A percentile compares a stretch with the other conserved stretches of the same genome.
Conservation (phyloP, 306 rosid genomes). For the Acmispon strigosus region DNA sequence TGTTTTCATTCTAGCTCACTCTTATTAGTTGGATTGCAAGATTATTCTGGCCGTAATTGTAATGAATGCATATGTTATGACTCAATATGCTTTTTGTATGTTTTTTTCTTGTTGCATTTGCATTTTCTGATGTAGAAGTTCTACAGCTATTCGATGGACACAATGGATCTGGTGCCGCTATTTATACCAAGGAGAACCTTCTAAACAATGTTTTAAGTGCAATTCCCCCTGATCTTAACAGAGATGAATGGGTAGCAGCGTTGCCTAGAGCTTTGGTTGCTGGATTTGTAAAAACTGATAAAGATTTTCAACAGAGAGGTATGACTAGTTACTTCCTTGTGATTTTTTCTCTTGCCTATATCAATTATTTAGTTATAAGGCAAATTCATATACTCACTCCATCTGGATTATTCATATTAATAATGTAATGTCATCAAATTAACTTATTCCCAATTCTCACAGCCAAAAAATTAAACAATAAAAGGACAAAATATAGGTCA, state of each 20-base stretch:
- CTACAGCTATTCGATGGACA: constrained; percentile 97
- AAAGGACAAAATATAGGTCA: neutral
- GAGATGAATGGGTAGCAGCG: constrained; percentile 95
- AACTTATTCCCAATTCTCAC: neutral
- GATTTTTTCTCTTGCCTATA: neutral
- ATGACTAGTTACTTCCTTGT: constrained; percentile 11
- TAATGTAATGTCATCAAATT: neutral
- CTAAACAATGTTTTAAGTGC: constrained; percentile 71
- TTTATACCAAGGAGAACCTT: constrained; percentile 89
- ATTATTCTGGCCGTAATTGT: neutral
- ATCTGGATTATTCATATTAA: constrained; percentile 1
- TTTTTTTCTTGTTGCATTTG: constrained; percentile 5
- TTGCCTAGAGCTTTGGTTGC: constrained; percentile 98
- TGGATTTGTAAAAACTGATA: constrained; percentile 98
- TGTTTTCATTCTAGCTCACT: neutral
- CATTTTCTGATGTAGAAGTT: constrained; percentile 32
- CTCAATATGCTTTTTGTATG: neutral
- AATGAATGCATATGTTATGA: neutral
- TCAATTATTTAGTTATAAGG: constrained; percentile 5
- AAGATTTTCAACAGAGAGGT: constrained; percentile 84
- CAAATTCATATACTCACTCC: neutral
- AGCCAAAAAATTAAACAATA: neutral
- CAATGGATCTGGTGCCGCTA: constrained; percentile 96
- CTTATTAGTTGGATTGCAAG: neutral
- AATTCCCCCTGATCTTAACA: constrained; percentile 78